A percentile compares a stretch with the other conserved stretches of the same genome.
phyloP scores from a whole-genome alignment of 768 basidiomycete genomes.

The Russula lepida region DNA sequence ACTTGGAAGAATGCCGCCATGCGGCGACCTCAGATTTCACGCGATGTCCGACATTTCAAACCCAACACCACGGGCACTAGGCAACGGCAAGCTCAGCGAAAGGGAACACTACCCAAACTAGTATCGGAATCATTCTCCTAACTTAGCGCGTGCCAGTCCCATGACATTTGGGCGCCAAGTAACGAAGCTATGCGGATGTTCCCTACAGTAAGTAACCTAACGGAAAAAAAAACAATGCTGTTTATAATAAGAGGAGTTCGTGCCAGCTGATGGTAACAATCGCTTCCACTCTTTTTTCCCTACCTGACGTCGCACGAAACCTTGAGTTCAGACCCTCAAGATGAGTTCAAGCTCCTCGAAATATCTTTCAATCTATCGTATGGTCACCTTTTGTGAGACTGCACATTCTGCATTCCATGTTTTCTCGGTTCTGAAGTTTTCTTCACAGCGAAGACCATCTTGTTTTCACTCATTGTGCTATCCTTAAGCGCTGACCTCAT shows the following conservation, averaged over 20 bases:
- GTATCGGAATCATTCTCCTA: background rate
- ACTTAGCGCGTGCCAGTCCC: background rate
- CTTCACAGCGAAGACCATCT: background rate
- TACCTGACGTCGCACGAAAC: background rate
- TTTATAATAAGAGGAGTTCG: too few species aligned
- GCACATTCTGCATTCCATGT: background rate
- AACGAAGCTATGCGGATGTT: background rate
- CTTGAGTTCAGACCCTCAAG: background rate
- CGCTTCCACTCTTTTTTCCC: background rate
- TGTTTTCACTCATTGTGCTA: conserved; percentile 29
- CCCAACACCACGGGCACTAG: background rate
- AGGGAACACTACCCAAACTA: background rate
- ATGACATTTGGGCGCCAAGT: background rate
- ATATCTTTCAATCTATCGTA: background rate
- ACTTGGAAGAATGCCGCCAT: background rate
- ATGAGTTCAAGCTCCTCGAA: background rate
- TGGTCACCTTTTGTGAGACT: background rate
- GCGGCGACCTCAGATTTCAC: background rate
- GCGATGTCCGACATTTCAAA: background rate
- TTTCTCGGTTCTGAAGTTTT: background rate
- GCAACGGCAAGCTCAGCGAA: background rate
- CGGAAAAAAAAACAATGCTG: too few species aligned
- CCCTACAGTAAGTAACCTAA: too few species aligned
- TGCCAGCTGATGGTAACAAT: background rate
- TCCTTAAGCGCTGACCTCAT: conserved; percentile 26